These are phyloP conservation scores for Acacia acuminata DNA, from an alignment of 306 rosid species.

Conservation along the genomic window DNA sequence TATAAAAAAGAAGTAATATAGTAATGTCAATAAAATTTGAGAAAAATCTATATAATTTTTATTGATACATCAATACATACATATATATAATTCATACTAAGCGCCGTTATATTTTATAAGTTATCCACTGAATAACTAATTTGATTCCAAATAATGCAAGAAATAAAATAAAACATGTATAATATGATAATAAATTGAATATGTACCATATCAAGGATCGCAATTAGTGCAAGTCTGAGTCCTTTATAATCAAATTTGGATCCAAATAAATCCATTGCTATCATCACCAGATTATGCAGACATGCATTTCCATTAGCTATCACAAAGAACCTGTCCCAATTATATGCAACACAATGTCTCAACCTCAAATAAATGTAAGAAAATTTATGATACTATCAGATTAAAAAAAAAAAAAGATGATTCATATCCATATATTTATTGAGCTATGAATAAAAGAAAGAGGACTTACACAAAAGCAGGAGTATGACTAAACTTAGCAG, in stretches of 20 bases:
- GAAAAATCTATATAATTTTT: not conserved
- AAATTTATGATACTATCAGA: not conserved
- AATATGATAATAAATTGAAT: not conserved
- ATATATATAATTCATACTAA: not conserved
- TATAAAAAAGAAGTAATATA: not conserved
- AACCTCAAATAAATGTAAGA: not conserved
- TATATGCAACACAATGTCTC: not conserved
- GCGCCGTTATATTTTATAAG: not conserved
- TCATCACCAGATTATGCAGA: slow-evolving; percentile 75
- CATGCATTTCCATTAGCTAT: slow-evolving; percentile 75
- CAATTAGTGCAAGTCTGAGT: slow-evolving; percentile 60
- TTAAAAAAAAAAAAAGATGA: not conserved
- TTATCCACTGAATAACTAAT: not conserved
- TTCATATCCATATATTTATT: not conserved
- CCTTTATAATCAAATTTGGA: slow-evolving; percentile 55
- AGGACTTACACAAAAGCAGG: slow-evolving; percentile 86
- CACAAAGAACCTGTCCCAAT: slow-evolving; percentile 70
- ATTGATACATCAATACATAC: too few species aligned
- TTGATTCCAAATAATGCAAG: not conserved
- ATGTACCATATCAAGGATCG: slow-evolving; percentile 86
- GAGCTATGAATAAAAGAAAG: not conserved
- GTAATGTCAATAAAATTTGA: not conserved
- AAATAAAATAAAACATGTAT: not conserved
- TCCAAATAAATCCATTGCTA: slow-evolving; percentile 54
- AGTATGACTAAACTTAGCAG: slow-evolving; percentile 71